Evolutionary conservation across 352 stramenopile genomes (phyloP).

Genomic region (Elongisporangium undulatum): DNA sequence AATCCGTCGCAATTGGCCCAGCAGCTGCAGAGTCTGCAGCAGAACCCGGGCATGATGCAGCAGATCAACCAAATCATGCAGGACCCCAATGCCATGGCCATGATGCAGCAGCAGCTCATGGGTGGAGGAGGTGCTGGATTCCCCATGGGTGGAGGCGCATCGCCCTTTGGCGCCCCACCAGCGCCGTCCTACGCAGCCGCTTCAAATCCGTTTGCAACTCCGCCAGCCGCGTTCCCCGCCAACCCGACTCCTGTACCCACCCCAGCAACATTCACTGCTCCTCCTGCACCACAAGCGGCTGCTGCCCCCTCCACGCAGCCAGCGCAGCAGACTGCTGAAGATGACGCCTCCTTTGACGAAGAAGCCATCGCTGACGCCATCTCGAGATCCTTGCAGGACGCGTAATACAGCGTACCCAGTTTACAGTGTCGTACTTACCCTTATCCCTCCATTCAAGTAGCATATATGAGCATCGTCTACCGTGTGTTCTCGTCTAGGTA

Average conservation of each 20-base stretch:
- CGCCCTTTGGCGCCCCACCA: slow-evolving; percentile 20
- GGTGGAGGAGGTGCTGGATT: slow-evolving; percentile 18
- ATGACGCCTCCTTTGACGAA: slow-evolving; percentile 47
- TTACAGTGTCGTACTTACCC: not conserved
- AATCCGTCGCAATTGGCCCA: slow-evolving; percentile 69
- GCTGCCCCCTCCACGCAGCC: slow-evolving; percentile 8
- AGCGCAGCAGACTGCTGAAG: slow-evolving; percentile 10
- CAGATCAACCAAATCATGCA: slow-evolving; percentile 81
- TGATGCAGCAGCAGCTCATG: slow-evolving; percentile 69
- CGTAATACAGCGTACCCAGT: slow-evolving; percentile 20
- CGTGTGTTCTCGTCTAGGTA: not conserved
- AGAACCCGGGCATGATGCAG: slow-evolving; percentile 80
- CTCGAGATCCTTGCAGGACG: slow-evolving; percentile 69
- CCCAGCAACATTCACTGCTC: slow-evolving; percentile 7
- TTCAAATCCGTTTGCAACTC: slow-evolving; percentile 39
- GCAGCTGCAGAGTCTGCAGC: slow-evolving; percentile 62
- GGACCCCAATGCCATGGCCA: slow-evolving; percentile 62
- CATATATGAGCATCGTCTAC: not conserved
- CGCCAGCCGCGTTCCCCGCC: slow-evolving; percentile 1
- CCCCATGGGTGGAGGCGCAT: slow-evolving; percentile 6
- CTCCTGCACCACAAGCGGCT: slow-evolving; percentile 2
- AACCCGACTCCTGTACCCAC: slow-evolving; percentile 11
- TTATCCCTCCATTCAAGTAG: not conserved
- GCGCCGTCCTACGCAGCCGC: slow-evolving; percentile 5
- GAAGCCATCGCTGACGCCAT: slow-evolving; percentile 79